Evolutionary conservation across 345 rosid species (phyloP).

Genomic region (Boechera stricta): DNA sequence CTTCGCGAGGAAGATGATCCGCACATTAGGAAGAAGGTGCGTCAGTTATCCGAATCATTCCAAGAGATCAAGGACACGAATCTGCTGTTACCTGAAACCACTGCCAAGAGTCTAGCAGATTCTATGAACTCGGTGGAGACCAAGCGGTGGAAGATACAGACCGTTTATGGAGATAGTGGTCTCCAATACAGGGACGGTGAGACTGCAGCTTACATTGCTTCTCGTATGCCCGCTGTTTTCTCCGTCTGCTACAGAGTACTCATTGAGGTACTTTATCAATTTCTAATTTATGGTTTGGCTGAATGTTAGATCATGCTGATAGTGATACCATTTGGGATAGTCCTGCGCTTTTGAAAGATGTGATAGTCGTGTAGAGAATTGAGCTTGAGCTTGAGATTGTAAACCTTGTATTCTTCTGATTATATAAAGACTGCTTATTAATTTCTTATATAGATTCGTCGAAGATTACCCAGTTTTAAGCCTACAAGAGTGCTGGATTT

Average conservation of each 20-base stretch:
- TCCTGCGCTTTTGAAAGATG: background rate
- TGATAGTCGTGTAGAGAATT: background rate
- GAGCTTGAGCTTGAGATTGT: background rate
- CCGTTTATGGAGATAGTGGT: constrained; percentile 85
- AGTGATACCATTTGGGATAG: no score
- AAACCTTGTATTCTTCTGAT: background rate
- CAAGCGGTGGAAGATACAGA: constrained; percentile 87
- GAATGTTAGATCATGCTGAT: background rate
- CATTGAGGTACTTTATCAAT: constrained; percentile 57
- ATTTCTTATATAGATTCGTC: constrained; percentile 55
- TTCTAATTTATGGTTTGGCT: background rate
- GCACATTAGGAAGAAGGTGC: constrained; percentile 77
- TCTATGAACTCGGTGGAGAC: constrained; percentile 83
- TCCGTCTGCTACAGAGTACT: constrained; percentile 86
- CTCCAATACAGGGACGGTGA: constrained; percentile 75
- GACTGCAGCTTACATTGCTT: constrained; percentile 89
- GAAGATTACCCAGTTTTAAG: constrained; percentile 72
- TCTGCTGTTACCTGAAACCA: constrained; percentile 54
- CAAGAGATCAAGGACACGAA: constrained; percentile 70
- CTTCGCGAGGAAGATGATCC: constrained; percentile 89
- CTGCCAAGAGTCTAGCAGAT: constrained; percentile 73
- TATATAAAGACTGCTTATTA: background rate
- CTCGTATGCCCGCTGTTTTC: constrained; percentile 96
- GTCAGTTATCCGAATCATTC: constrained; percentile 72
- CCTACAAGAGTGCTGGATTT: constrained; percentile 84